Evolutionary conservation across 1,284 basidiomycete species (phyloP), one percentile per base, ranked within the genome.

Genomic region (Cutaneotrichosporon mucoides): DNA sequence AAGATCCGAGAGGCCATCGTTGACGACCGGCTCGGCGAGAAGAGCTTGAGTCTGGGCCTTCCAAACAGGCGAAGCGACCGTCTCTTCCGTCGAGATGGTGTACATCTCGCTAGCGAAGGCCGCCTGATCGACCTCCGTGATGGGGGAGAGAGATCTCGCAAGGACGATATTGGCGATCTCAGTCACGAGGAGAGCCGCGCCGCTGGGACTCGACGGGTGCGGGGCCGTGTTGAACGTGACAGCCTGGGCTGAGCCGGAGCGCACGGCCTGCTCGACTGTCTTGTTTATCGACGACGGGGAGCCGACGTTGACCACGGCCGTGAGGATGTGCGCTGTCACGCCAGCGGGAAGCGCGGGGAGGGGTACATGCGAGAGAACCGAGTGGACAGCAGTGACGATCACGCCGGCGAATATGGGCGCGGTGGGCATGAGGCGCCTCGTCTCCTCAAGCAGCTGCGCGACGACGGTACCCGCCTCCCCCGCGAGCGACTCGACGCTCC

Each of bases 121-220:
- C 0, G 52, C 42, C 41, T 66, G 70, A 15, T 54, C 38, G 16
- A 60, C 50, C 43, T 61, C 52, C 3, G 64, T 45, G 4, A 40
- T 48, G n/a, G 69, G 66, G 6, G 68, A 63, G 35, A 73, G 61
- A n/a, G 65, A 56, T 36, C 63, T 65, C 4, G 68, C 67, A 3
- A 76, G 63, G n/a, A 76, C 46, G n/a, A 71, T 66, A 57, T 71
- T 72, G 35, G 63, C 50, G 12, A 71, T 68, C 53, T 76, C 73
- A 4, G 69, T 60, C 7, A 73, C 69, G 49, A 69, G 57, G 47
- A 70, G 62, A 38, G 72, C 70, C 12, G 72, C 66, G 8, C 64
- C 67, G 11, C 65, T 66, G 8, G 71, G 70, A 2, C 68, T 67
- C 2, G 50, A 45, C 1, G 73, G 72, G 55, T 75, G 69, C 9